A percentile compares a stretch with the other conserved stretches of the same genome.
Evolutionary conservation across 2,329 filamentous ascomycete genomes (phyloP).

Genomic region (Trichoderma gracile): DNA sequence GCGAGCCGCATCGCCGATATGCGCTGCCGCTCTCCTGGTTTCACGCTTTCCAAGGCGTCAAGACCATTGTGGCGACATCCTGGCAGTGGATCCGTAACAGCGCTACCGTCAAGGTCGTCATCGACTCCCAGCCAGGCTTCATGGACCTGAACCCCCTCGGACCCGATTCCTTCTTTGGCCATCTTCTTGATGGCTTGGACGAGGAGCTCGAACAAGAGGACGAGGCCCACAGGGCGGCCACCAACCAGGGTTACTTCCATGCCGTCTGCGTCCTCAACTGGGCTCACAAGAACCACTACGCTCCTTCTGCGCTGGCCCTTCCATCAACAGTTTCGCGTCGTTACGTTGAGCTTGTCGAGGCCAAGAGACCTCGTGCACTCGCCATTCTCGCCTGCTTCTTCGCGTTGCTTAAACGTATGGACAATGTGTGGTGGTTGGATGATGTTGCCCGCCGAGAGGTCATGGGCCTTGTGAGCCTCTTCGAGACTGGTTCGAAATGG

Average conservation of each 20-base stretch:
- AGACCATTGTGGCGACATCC: conserved; percentile 62
- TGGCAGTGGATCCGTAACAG: conserved; percentile 65
- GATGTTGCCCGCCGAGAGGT: conserved; percentile 67
- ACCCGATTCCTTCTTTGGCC: conserved; percentile 59
- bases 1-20: conserved; percentile 50
- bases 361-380: conserved; percentile 61
- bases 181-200: conserved; percentile 58
- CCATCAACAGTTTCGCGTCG: conserved; percentile 64
- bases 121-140: conserved; percentile 64
- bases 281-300: conserved; percentile 62
- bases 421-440: conserved; percentile 68
- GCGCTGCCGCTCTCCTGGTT: conserved; percentile 65
- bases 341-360: conserved; percentile 61
- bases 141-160: conserved; percentile 57
- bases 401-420: conserved; percentile 62
- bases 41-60: conserved; percentile 67
- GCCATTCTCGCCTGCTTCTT: conserved; percentile 68
- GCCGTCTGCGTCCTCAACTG: conserved; percentile 67
- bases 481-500: conserved; percentile 60
- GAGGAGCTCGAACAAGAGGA: conserved; percentile 51
- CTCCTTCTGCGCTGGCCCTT: conserved; percentile 61
- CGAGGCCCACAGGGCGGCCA: conserved; percentile 35
- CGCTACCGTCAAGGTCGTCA: conserved; percentile 59
- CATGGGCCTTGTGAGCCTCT: conserved; percentile 60
- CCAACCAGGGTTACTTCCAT: conserved; percentile 59